phyloP scores from a whole-genome alignment of 2,329 filamentous ascomycete species.

The Emmonsia crescens region DNA sequence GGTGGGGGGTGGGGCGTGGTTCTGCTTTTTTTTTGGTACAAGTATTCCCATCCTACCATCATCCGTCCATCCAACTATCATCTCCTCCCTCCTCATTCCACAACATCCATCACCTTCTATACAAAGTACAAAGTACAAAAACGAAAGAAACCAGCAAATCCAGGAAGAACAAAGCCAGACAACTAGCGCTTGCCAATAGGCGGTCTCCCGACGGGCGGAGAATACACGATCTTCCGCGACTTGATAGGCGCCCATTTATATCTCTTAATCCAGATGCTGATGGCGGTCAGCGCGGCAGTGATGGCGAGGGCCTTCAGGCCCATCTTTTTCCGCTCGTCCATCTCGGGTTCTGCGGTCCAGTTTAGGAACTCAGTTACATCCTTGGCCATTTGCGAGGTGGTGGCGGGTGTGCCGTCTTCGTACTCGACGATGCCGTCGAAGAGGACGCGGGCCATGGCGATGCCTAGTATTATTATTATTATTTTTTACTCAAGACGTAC shows the following conservation, averaged over 20 bases:
- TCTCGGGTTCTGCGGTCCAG: conserved; percentile 97
- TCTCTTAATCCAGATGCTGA: conserved; percentile 97
- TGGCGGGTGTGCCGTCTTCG: conserved; percentile 88
- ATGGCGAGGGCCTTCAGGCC: conserved; percentile 90
- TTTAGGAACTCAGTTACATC: conserved; percentile 98
- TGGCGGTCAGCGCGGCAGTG: conserved; percentile 63
- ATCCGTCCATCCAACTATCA: background rate
- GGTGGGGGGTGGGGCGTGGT: background rate
- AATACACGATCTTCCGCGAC: conserved; percentile 86
- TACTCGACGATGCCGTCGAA: conserved; percentile 98
- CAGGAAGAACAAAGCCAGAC: background rate
- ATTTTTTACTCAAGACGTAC: background rate
- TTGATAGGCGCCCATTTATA: conserved; percentile 99
- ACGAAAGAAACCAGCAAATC: background rate
- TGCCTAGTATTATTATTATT: conserved; percentile 37
- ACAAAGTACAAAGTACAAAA: background rate
- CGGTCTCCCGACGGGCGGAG: conserved; percentile 48
- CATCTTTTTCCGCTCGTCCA: conserved; percentile 99
- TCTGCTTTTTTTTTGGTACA: conserved; percentile 4
- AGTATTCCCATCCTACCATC: background rate
- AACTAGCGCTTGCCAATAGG: background rate
- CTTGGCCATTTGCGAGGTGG: conserved; percentile 99
- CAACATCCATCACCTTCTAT: background rate
- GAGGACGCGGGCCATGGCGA: conserved; percentile 96
- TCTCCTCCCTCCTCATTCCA: background rate